Percentiles rank a stretch among this genome's conserved stretches.
phyloP scores from a whole-genome alignment of 106 monocot genomes.

The Allium sativum region DNA sequence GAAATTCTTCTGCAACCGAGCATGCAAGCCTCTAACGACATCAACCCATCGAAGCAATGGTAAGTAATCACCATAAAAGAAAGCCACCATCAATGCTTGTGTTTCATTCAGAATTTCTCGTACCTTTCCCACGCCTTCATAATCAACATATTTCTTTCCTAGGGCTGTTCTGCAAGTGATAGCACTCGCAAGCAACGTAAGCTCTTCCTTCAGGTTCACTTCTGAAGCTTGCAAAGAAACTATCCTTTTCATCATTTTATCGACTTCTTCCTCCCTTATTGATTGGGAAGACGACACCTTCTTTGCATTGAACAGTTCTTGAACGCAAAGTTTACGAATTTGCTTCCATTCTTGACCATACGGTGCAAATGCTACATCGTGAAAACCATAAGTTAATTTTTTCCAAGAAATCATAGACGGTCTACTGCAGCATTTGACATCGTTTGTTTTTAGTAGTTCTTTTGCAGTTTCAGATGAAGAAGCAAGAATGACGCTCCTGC shows the following conservation, averaged over 20 bases:
- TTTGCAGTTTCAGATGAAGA: too few species aligned
- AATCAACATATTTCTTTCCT: background rate
- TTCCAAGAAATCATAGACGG: too few species aligned
- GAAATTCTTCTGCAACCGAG: too few species aligned
- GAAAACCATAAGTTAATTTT: background rate
- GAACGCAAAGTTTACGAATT: too few species aligned
- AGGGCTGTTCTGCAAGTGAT: background rate
- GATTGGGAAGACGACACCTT: too few species aligned
- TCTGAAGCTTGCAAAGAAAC: background rate
- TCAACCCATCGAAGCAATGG: slow-evolving; percentile 1
- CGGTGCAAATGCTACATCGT: background rate
- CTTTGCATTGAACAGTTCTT: too few species aligned
- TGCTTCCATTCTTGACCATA: background rate
- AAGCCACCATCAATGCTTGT: background rate
- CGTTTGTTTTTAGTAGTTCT: too few species aligned
- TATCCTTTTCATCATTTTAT: too few species aligned
- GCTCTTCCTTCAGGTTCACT: background rate
- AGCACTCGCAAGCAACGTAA: background rate
- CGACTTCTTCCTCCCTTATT: too few species aligned
- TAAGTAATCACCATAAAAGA: background rate
- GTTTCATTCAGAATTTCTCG: background rate
- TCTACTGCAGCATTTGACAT: too few species aligned
- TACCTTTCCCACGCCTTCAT: background rate
- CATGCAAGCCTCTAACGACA: too few species aligned
- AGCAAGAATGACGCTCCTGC: too few species aligned